phyloP scores from a whole-genome alignment of 805 yeast species.

The Nakazawaea laoshanensis region DNA sequence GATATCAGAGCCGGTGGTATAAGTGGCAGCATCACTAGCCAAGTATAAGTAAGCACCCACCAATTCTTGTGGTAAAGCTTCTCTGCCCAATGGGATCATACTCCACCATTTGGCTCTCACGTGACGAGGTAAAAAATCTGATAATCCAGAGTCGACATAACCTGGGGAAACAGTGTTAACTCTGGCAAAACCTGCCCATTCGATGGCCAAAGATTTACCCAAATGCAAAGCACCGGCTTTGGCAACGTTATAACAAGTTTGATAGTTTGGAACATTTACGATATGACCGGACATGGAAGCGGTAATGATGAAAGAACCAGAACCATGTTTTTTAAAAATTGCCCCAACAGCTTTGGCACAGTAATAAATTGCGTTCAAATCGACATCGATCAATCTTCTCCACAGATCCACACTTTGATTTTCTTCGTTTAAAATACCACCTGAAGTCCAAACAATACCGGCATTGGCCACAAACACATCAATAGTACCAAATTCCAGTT shows the following conservation, averaged over 20 bases:
- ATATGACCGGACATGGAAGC: conserved; percentile 51
- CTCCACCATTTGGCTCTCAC: conserved; percentile 22
- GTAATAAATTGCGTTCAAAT: conserved; percentile 39
- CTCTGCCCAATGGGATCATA: conserved; percentile 36
- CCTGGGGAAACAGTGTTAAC: conserved; percentile 47
- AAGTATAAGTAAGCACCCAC: conserved; percentile 46
- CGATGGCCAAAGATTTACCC: conserved; percentile 37
- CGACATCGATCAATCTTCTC: conserved; percentile 41
- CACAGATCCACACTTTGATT: conserved; percentile 29
- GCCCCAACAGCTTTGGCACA: conserved; percentile 42
- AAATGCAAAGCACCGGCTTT: conserved; percentile 41
- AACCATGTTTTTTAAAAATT: conserved; percentile 35
- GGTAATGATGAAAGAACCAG: conserved; percentile 42
- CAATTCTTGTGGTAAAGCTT: conserved; percentile 38
- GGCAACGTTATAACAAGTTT: conserved; percentile 40
- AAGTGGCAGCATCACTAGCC: conserved; percentile 43
- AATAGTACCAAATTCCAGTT: conserved; percentile 29
- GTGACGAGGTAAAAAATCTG: conserved; percentile 18
- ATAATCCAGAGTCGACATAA: conserved; percentile 38
- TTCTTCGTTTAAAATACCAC: conserved; percentile 15
- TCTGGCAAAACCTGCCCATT: conserved; percentile 42
- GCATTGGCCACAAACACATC: conserved; percentile 36
- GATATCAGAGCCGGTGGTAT: conserved; percentile 40
- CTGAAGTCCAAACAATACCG: conserved; percentile 23
- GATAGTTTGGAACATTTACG: conserved; percentile 43